Base-by-base conservation (phyloP, 2,329 filamentous ascomycete species). In the Cryphonectria radicalis region DNA sequence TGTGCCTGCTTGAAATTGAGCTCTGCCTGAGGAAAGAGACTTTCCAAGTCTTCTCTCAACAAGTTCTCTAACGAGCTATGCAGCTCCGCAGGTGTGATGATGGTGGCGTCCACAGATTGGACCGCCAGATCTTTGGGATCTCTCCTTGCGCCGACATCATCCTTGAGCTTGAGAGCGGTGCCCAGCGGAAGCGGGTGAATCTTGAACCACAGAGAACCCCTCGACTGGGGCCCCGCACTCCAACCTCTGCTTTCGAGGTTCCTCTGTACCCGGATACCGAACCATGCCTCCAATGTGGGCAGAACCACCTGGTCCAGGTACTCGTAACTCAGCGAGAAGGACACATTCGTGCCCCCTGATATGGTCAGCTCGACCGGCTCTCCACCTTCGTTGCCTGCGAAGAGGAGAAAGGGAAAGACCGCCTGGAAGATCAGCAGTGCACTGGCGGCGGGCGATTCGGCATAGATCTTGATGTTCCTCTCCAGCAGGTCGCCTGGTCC, bases 261-360 rank as follows among this genome's bases (percentile, higher is more conserved):
- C 10, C 87, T 77, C 71, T 86, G 82, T 4, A 88, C 81, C 0
- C 70, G 69, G 57, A 90, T 78, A 1, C 84, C 82, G 69, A 90
- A 89, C 4, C 82, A 81, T 2, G 82, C 79, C 75, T 87, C 81
- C 0, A 91, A 78, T 0, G 82, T 80, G 3, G 89, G 89, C 43
- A 90, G 78, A 0, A 91, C 81, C 0, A 91, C 85, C 75, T 90
- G 89, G 75, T 89, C 87, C 4, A 90, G 79, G 75, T 91, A 91
- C 75, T 91, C 89, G 71, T 83, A 90, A n/a, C 85, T 88, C 1
- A 84, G 81, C 0, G 88, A 89, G 75, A 84, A 89, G 13, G 82
- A 80, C 2, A 88, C 85, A 73, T 91, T 90, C 1, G 89, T 90
- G 22, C 89, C 89, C 6, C 89, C 89, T 1, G 84, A 82, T 8